Conservation (phyloP, 2,329 filamentous ascomycete genomes). For the Xylaria arbuscula region DNA sequence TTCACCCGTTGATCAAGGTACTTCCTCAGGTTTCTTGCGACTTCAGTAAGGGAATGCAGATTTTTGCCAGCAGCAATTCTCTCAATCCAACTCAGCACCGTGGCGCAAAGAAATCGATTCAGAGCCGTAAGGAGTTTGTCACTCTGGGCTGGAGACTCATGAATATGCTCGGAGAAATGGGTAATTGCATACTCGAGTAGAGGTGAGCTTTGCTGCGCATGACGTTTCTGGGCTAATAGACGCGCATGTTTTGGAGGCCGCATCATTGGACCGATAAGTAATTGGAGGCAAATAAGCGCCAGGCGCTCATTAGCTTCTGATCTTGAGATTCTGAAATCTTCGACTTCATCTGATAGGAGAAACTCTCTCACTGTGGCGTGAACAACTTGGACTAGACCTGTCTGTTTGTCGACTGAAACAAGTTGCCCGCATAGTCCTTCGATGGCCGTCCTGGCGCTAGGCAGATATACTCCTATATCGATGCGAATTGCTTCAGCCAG, state of each 20-base stretch:
- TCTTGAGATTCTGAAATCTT: constrained; percentile 45
- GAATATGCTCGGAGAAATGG: constrained; percentile 11
- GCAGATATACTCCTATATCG: constrained; percentile 44
- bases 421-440: constrained; percentile 49
- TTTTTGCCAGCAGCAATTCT: not conserved
- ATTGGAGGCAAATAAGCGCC: constrained; percentile 44
- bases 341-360: constrained; percentile 41
- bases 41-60: not conserved
- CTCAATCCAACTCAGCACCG: constrained; percentile 16
- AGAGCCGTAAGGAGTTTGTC: constrained; percentile 39
- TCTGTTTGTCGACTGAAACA: constrained; percentile 42
- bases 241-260: constrained; percentile 34
- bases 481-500: constrained; percentile 46
- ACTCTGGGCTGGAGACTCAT: not conserved
- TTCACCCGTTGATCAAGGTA: constrained; percentile 5
- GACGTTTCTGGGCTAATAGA: constrained; percentile 46
- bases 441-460: constrained; percentile 42
- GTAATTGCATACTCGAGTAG: constrained; percentile 5
- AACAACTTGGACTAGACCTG: constrained; percentile 42
- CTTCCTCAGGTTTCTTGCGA: constrained; percentile 6
- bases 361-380: constrained; percentile 49
- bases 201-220: constrained; percentile 28
- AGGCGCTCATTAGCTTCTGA: constrained; percentile 43
- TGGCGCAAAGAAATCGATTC: constrained; percentile 10
- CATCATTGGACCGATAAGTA: constrained; percentile 39